Conservation (phyloP, 495 filamentous ascomycete species). For the Penicillium malachiteum region DNA sequence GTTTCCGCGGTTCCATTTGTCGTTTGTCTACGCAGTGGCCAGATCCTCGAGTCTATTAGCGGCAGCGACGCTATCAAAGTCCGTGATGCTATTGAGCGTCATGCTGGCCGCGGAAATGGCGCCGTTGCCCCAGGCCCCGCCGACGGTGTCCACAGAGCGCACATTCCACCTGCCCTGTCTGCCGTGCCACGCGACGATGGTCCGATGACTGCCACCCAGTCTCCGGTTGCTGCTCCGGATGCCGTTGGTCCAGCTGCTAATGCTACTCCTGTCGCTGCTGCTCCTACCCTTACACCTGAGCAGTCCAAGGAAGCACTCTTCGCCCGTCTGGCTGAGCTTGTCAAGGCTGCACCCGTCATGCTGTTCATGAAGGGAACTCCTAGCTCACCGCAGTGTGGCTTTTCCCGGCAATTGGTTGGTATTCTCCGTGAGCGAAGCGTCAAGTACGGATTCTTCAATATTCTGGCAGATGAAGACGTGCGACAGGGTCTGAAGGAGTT, state of each 20-base stretch:
- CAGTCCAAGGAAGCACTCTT: constrained; percentile 76
- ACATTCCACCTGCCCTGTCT: constrained; percentile 54
- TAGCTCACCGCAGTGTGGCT: constrained; percentile 87
- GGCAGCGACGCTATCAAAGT: constrained; percentile 86
- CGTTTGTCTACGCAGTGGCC: constrained; percentile 68
- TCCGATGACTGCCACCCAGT: constrained; percentile 34
- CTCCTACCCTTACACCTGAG: constrained; percentile 42
- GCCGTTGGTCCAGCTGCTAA: constrained; percentile 36
- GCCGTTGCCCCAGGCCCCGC: constrained; percentile 21
- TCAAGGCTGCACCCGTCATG: constrained; percentile 96
- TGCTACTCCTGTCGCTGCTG: constrained; percentile 28
- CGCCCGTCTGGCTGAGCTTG: constrained; percentile 71
- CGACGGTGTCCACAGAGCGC: constrained; percentile 27
- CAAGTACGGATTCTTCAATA: constrained; percentile 99
- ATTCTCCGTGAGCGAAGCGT: constrained; percentile 84
- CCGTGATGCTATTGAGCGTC: constrained; percentile 75
- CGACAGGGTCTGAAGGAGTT: constrained; percentile 92
- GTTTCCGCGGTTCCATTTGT: constrained; percentile 92
- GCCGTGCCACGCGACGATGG: constrained; percentile 45
- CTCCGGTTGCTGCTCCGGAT: constrained; percentile 45
- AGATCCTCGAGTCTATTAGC: constrained; percentile 75
- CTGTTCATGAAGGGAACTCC: constrained; percentile 87
- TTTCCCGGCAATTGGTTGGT: constrained; percentile 83
- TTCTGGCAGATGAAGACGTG: constrained; percentile 95
- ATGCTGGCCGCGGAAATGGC: constrained; percentile 50